These are phyloP conservation scores for Flagelloscypha sp. DNA, from an alignment of 768 basidiomycete genomes.

Conservation along the genomic window DNA sequence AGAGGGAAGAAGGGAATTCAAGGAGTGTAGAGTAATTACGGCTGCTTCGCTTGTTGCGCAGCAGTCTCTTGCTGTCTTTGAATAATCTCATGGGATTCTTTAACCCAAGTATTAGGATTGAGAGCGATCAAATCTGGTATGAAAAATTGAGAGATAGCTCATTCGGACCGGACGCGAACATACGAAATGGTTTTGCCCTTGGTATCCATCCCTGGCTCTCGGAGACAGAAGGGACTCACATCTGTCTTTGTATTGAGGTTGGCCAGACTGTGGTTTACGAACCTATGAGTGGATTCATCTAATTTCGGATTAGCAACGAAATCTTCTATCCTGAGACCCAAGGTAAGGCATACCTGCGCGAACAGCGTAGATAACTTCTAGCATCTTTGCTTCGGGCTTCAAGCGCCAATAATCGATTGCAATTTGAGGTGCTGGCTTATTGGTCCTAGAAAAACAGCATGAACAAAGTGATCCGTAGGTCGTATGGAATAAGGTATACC, in stretches of 20 bases:
- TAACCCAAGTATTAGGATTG: slow-evolving; percentile 61
- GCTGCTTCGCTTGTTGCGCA: not conserved
- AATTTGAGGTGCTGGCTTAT: slow-evolving; percentile 74
- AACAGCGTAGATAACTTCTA: slow-evolving; percentile 88
- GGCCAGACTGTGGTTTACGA: slow-evolving; percentile 93
- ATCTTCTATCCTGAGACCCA: too few relatives aligned
- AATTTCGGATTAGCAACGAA: too few relatives aligned
- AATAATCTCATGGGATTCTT: slow-evolving; percentile 51
- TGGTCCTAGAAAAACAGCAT: slow-evolving; percentile 35
- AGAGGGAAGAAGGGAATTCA: too few relatives aligned
- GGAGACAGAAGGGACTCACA: slow-evolving; percentile 83
- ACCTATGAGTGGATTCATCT: slow-evolving; percentile 89
- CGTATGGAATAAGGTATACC: slow-evolving; percentile 33
- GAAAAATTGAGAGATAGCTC: slow-evolving; percentile 7
- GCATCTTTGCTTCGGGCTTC: slow-evolving; percentile 57
- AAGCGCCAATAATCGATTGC: slow-evolving; percentile 96
- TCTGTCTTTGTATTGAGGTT: slow-evolving; percentile 72
- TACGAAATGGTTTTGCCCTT: slow-evolving; percentile 74
- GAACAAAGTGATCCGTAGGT: slow-evolving; percentile 3
- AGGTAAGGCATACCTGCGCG: too few relatives aligned
- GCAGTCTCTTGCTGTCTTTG: slow-evolving; percentile 22
- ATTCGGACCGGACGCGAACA: slow-evolving; percentile 19
- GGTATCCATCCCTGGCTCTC: slow-evolving; percentile 79
- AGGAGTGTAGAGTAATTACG: too few relatives aligned
- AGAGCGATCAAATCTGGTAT: slow-evolving; percentile 51